Percentiles rank a stretch among this genome's conserved stretches.
Conservation (phyloP, 1,284 basidiomycete genomes). For the Tilletiaria anomala region DNA sequence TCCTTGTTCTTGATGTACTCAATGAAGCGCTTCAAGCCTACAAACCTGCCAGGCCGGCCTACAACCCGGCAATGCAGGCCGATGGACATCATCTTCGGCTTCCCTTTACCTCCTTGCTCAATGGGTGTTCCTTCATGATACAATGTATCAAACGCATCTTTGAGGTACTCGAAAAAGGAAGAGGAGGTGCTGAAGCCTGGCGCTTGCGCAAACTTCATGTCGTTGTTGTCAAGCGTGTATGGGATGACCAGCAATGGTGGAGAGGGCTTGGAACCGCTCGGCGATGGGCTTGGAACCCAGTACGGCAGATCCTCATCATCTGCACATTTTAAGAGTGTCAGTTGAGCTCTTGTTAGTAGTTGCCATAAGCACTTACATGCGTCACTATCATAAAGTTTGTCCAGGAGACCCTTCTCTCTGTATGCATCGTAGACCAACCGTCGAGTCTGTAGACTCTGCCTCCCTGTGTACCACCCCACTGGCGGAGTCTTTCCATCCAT, state of each 20-base stretch:
- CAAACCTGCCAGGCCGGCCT: constrained; percentile 41
- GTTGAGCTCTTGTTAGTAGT: constrained; percentile 1
- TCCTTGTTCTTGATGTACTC: constrained; percentile 36
- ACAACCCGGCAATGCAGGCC: constrained; percentile 41
- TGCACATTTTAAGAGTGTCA: constrained; percentile 2
- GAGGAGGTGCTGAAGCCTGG: constrained; percentile 40
- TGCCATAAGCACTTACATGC: constrained; percentile 9
- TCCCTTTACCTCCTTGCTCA: too few species aligned
- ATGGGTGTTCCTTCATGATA: constrained; percentile 35
- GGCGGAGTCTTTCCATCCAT: constrained; percentile 19
- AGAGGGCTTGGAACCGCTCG: constrained; percentile 12
- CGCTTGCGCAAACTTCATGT: constrained; percentile 40
- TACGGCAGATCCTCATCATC: constrained; percentile 42
- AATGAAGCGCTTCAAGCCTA: constrained; percentile 40
- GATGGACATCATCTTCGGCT: constrained; percentile 42
- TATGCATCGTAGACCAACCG: constrained; percentile 36
- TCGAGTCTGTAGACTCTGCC: constrained; percentile 31
- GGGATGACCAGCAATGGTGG: constrained; percentile 40
- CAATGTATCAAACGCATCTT: constrained; percentile 40
- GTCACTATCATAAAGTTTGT: constrained; percentile 30
- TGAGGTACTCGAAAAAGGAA: constrained; percentile 40
- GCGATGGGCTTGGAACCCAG: constrained; percentile 27
- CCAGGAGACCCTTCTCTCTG: constrained; percentile 18
- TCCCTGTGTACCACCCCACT: constrained; percentile 42
- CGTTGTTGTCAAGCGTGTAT: constrained; percentile 40